Base-by-base conservation (phyloP, 2,329 filamentous ascomycete genomes). In the Paecilomyces formosus region DNA sequence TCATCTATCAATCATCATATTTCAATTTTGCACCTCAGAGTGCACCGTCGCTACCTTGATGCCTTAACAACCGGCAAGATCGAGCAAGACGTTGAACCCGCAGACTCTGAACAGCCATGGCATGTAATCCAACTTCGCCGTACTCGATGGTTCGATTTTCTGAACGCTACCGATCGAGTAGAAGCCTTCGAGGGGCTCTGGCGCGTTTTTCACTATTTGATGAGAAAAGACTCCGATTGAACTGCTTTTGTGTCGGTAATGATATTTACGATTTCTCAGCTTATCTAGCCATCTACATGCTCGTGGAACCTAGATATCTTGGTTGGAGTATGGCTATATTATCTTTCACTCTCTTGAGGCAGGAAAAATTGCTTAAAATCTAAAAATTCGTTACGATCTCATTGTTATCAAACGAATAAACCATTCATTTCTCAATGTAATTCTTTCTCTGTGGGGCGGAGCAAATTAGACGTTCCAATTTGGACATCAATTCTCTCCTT, bases 1-100 rank as follows among this genome's bases (percentile, higher is more conserved):
- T 86, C 84, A 12, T 82, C 82, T 24, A 74, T 86, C 62, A 86
- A 86, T 67, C 84, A 85, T 70, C 85, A 87, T 63, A 76, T 86
- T 61, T 79, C 81, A 58, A 79, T 87, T 54, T 68, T 87, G 56
- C 83, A 82, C 63, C 74, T 87, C 54, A 81, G 78, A 31, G 76
- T 87, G 52, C 83, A 86, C 67, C 72, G 73, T 24, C 73, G 77
- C 21, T 87, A 87, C 66, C 67, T 85, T 33, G 77, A 81, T n/a
- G 79, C 79, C 62, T 71, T 87, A 45, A 77, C 76, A 11, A 73
- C 74, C 3, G 82, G 81, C 7, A 65, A 66, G 15, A 71, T 69
- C 61, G 63, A 58, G 11, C 68, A 63, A 64, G 65, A 58, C 22
- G 54, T 59, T 8, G 63, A 64, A 2, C 60, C 65, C 1, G 61